Evolutionary conservation across 2,329 filamentous ascomycete species (phyloP).

Genomic region (Colletotrichum sp.): DNA sequence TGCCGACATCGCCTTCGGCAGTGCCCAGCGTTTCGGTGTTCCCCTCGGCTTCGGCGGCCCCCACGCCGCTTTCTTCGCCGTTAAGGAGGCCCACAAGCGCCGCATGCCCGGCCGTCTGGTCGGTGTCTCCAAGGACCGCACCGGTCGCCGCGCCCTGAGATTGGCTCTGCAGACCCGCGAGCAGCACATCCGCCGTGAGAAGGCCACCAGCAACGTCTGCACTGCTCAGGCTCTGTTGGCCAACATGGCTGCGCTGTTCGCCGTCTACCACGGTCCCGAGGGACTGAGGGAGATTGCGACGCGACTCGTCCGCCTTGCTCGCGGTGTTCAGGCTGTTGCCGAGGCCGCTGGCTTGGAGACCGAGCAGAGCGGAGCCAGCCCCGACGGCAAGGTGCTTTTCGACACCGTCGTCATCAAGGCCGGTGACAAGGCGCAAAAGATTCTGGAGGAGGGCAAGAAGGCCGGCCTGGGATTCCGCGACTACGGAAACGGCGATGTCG

Average conservation of each 20-base stretch:
- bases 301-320: conserved; percentile 73
- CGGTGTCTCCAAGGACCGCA: conserved; percentile 88
- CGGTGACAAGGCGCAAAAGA: conserved; percentile 50
- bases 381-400: conserved; percentile 68
- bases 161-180: conserved; percentile 91
- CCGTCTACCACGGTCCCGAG: conserved; percentile 87
- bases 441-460: conserved; percentile 56
- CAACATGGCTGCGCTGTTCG: conserved; percentile 96
- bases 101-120: conserved; percentile 92
- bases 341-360: conserved; percentile 68
- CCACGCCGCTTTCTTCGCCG: conserved; percentile 96
- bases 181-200: conserved; percentile 94
- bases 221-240: conserved; percentile 92
- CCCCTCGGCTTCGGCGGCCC: conserved; percentile 92
- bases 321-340: conserved; percentile 70
- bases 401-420: conserved; percentile 79
- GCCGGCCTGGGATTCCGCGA: conserved; percentile 66
- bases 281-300: conserved; percentile 86
- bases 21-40: conserved; percentile 88
- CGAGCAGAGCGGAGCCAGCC: conserved; percentile 58
- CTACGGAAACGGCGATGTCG: conserved; percentile 64
- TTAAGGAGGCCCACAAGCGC: conserved; percentile 88
- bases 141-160: conserved; percentile 81
- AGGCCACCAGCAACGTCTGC: conserved; percentile 97
- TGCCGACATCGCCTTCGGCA: conserved; percentile 94